A percentile compares a stretch with the other conserved stretches of the same genome.
These are phyloP conservation scores for Phytophthora palmivora DNA, from an alignment of 352 stramenopile genomes.

Conservation along the genomic window DNA sequence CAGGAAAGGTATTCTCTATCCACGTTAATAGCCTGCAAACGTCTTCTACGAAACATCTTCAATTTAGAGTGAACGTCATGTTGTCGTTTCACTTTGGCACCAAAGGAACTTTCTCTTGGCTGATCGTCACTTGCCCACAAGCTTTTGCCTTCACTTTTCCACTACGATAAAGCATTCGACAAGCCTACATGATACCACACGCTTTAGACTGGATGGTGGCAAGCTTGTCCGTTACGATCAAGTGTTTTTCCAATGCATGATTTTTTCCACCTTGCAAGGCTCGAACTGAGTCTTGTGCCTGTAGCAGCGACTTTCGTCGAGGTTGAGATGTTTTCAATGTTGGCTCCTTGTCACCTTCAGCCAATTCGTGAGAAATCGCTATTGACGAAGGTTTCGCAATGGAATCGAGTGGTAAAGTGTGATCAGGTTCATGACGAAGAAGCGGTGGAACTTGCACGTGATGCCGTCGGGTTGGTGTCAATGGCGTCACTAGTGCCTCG, in stretches of 20 bases:
- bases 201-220: slow-evolving; percentile 24
- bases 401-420: slow-evolving; percentile 5
- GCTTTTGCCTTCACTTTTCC: neutral
- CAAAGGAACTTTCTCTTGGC: slow-evolving; percentile 40
- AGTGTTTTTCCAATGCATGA: slow-evolving; percentile 19
- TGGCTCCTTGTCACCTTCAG: neutral
- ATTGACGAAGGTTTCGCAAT: neutral
- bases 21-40: too few species aligned
- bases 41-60: slow-evolving; percentile 11
- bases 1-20: too few species aligned
- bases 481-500: neutral
- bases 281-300: slow-evolving; percentile 52
- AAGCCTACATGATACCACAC: slow-evolving; percentile 43
- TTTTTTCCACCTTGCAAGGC: slow-evolving; percentile 29
- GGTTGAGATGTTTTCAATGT: slow-evolving; percentile 19
- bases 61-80: slow-evolving; percentile 1
- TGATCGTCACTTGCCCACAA: neutral
- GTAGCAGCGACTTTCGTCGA: slow-evolving; percentile 31
- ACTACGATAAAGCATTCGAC: too few species aligned
- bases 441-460: slow-evolving; percentile 20
- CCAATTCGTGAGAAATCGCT: neutral
- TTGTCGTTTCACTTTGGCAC: slow-evolving; percentile 12
- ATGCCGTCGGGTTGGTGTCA: slow-evolving; percentile 14
- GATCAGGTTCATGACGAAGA: neutral
- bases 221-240: neutral